phyloP scores from a whole-genome alignment of 257 asterid species.

The Fraxinus quadrangulata region DNA sequence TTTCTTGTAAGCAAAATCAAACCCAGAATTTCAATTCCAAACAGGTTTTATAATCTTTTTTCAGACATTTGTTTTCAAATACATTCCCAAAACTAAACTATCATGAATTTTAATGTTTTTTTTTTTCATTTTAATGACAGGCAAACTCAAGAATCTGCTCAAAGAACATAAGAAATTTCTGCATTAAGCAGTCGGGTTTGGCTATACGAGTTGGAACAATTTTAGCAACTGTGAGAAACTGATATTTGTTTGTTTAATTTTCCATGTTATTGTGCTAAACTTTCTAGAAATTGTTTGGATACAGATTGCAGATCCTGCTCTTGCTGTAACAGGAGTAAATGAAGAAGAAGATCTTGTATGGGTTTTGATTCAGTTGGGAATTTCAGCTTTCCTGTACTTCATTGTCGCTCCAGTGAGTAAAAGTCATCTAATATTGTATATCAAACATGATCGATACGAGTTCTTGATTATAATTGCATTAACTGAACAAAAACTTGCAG shows the following conservation, averaged over 20 bases:
- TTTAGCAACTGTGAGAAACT: conserved; percentile 51
- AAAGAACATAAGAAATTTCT: conserved; percentile 26
- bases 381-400: conserved; percentile 77
- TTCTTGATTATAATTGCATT: neutral
- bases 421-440: neutral
- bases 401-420: conserved; percentile 64
- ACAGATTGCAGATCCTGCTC: conserved; percentile 62
- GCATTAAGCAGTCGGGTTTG: conserved; percentile 39
- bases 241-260: neutral
- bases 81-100: neutral
- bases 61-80: neutral
- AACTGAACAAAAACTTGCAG: conserved; percentile 35
- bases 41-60: conserved; percentile 28
- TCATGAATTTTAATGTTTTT: conserved; percentile 1
- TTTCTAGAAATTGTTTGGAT: neutral
- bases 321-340: conserved; percentile 63
- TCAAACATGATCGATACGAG: too few relatives aligned
- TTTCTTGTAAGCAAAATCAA: conserved; percentile 33
- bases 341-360: conserved; percentile 57
- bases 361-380: conserved; percentile 65
- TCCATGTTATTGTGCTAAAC: neutral
- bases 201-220: conserved; percentile 66
- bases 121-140: conserved; percentile 23
- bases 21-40: conserved; percentile 27
- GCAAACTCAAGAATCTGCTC: conserved; percentile 25